Percentiles rank a stretch among this genome's conserved stretches.
Evolutionary conservation across 805 yeast genomes (phyloP).

Genomic region (Kuraishia borneana): DNA sequence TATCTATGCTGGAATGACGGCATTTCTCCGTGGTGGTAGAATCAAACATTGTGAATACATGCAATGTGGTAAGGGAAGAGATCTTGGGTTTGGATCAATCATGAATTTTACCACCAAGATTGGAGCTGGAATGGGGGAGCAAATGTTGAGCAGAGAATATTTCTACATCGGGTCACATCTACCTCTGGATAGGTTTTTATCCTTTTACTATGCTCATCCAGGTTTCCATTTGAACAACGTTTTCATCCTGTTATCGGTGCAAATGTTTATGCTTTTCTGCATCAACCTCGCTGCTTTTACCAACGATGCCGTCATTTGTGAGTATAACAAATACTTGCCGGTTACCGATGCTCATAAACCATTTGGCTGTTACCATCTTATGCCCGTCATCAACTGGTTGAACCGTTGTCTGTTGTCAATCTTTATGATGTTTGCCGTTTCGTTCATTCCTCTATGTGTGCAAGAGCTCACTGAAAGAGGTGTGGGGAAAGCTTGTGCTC

Average conservation of each 20-base stretch:
- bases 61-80: slow-evolving; percentile 84
- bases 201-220: slow-evolving; percentile 79
- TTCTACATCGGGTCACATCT: slow-evolving; percentile 68
- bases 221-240: slow-evolving; percentile 78
- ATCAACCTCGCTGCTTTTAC: slow-evolving; percentile 55
- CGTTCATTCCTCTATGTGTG: slow-evolving; percentile 65
- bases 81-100: slow-evolving; percentile 75
- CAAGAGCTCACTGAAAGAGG: slow-evolving; percentile 75
- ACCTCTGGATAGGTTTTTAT: slow-evolving; percentile 66
- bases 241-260: slow-evolving; percentile 58
- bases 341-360: slow-evolving; percentile 55
- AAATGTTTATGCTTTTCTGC: slow-evolving; percentile 46
- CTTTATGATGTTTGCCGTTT: slow-evolving; percentile 60
- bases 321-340: slow-evolving; percentile 45
- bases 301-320: slow-evolving; percentile 50
- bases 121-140: slow-evolving; percentile 90
- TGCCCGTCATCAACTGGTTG: slow-evolving; percentile 67
- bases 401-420: slow-evolving; percentile 65
- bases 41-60: slow-evolving; percentile 75
- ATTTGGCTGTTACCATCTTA: slow-evolving; percentile 57
- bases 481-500: slow-evolving; percentile 50
- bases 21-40: slow-evolving; percentile 68
- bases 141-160: slow-evolving; percentile 73
- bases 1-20: slow-evolving; percentile 81
- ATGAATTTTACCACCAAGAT: slow-evolving; percentile 74